A percentile compares a stretch with the other conserved stretches of the same genome.
phyloP scores from a whole-genome alignment of 495 filamentous ascomycete species.

The Tuber microsphaerosporum region DNA sequence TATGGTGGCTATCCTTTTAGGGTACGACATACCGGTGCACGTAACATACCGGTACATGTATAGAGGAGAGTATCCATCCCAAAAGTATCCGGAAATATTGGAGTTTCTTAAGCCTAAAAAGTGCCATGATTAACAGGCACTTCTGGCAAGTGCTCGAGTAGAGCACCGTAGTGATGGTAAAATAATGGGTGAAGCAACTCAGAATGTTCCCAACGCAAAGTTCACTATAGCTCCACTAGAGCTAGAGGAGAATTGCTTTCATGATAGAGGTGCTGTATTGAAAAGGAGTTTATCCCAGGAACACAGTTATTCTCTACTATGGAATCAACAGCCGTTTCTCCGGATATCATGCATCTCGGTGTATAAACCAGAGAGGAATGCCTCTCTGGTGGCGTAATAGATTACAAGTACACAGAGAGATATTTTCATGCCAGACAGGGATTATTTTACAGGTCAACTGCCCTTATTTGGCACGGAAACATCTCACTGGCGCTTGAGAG shows the following conservation, averaged over 20 bases:
- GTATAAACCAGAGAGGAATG: background rate
- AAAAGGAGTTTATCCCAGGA: background rate
- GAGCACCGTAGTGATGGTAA: background rate
- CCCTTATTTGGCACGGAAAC: too few species aligned
- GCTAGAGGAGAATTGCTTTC: too few species aligned
- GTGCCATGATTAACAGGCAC: too few species aligned
- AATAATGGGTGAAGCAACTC: background rate
- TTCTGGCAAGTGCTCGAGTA: background rate
- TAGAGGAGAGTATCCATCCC: background rate
- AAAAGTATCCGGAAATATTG: background rate
- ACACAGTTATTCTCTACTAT: background rate
- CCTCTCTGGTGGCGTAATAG: background rate
- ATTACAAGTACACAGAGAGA: too few species aligned
- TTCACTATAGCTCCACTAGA: background rate
- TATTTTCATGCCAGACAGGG: too few species aligned
- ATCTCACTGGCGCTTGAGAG: too few species aligned
- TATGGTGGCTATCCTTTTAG: background rate
- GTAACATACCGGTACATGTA: background rate
- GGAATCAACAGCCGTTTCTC: background rate
- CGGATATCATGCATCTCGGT: background rate
- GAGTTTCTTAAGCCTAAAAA: too few species aligned
- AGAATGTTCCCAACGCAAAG: background rate
- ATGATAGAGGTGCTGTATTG: background rate
- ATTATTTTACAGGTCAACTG: too few species aligned
- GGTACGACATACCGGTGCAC: background rate